A percentile compares a stretch with the other conserved stretches of the same genome.
Evolutionary conservation across 2,329 filamentous ascomycete genomes (phyloP).

Genomic region (Aspergillus pseudoviridinutans): DNA sequence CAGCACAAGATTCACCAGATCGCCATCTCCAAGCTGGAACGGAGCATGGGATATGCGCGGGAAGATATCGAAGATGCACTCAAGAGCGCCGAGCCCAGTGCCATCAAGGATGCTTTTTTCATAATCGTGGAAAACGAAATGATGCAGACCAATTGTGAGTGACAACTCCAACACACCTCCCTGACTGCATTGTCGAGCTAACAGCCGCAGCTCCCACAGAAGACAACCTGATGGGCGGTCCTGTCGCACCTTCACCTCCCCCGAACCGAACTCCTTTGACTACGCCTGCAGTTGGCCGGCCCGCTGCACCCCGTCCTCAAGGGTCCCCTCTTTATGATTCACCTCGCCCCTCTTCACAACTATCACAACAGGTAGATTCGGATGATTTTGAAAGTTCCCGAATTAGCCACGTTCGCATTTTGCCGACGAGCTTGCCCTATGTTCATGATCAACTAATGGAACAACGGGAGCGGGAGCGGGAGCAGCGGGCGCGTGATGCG

Average conservation of each 20-base stretch:
- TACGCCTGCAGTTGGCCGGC: slow-evolving; percentile 17
- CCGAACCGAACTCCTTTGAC: slow-evolving; percentile 19
- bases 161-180: neutral
- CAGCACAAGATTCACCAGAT: slow-evolving; percentile 88
- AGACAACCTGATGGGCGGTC: slow-evolving; percentile 28
- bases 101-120: slow-evolving; percentile 98
- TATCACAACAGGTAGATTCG: slow-evolving; percentile 20
- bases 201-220: slow-evolving; percentile 32
- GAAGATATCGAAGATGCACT: slow-evolving; percentile 93
- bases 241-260: slow-evolving; percentile 27
- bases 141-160: slow-evolving; percentile 90
- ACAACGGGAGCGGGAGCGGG: slow-evolving; percentile 37
- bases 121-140: slow-evolving; percentile 97
- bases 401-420: slow-evolving; percentile 81
- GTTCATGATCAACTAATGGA: slow-evolving; percentile 92
- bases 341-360: slow-evolving; percentile 21
- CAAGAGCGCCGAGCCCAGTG: slow-evolving; percentile 86
- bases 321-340: slow-evolving; percentile 21
- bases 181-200: slow-evolving; percentile 7
- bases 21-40: slow-evolving; percentile 92
- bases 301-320: slow-evolving; percentile 16
- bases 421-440: slow-evolving; percentile 84
- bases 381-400: slow-evolving; percentile 49
- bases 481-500: slow-evolving; percentile 25
- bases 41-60: slow-evolving; percentile 96